Evolutionary conservation across 177 flowering plant species (phyloP), one percentile per base, ranked within the genome.

Genomic region (Tripterygium wilfordii): DNA sequence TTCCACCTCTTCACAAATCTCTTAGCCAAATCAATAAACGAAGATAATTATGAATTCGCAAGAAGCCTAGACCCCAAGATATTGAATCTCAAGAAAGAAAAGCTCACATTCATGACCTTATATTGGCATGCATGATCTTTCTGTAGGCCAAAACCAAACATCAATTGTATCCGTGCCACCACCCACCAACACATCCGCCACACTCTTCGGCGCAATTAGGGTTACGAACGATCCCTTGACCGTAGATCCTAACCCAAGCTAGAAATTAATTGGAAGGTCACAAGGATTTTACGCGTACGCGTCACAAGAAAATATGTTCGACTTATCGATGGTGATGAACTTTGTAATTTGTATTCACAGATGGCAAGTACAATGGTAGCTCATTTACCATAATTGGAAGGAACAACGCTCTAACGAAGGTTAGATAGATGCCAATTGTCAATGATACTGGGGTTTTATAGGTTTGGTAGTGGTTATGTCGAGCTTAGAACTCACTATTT

Each of bases 151-250:
- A 0, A 46, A 58, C 30, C 74, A 69, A 0, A 62, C 78, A 0
- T 38, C 74, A 0, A 8, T 70, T 15, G 14, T 15, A 10, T 58
- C 70, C 0, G 62, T 65, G 3, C 13, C 15, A 1, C 68, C 74
- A 18, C 43, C 51, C 0, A 21, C 40, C 1, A 53, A 51, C 33
- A 39, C 50, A 2, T 30, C 73, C 0, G 2, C 42, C 0, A 42
- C 56, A 0, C 57, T 45, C 1, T 74, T 73, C 15, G 82, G 79
- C 0, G 0, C 19, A 0, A 40, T 71, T 0, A 36, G 6, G 21
- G 63, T 77, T 76, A 72, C 70, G 20, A 83, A 80, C 48, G 53
- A 80, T 47, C 72, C 75, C 1, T 27, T 80, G 16, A 80, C 86
- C 1, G 23, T 27, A 10, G 61, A 58, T 3, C 73, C 74, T 3